Evolutionary conservation across 306 rosid genomes (phyloP).

Genomic region (Biancaea sappan): DNA sequence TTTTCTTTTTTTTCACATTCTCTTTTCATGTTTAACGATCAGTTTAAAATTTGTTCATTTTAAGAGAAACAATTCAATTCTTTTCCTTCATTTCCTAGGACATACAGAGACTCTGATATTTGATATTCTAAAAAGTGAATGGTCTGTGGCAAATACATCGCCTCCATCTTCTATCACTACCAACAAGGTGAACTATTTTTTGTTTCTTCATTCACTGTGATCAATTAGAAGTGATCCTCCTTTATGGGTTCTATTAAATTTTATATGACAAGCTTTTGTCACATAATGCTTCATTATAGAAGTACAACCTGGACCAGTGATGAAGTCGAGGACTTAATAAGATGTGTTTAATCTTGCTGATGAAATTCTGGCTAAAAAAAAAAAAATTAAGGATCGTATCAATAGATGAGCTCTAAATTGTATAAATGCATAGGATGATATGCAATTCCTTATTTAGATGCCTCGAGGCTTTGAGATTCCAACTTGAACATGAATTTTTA

Average conservation of each 20-base stretch:
- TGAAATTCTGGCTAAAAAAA: constrained; percentile 29
- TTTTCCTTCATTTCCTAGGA: constrained; percentile 50
- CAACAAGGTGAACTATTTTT: constrained; percentile 44
- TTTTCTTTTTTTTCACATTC: neutral
- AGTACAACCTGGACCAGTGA: neutral
- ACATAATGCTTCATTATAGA: neutral
- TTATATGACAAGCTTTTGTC: neutral
- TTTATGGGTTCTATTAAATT: neutral
- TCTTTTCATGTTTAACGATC: neutral
- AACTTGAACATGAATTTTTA: neutral
- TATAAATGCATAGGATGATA: neutral
- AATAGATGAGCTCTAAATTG: constrained; percentile 6
- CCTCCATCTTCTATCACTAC: constrained; percentile 81
- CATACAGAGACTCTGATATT: constrained; percentile 82
- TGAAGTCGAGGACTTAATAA: neutral
- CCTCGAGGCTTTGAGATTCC: neutral
- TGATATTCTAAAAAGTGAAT: constrained; percentile 75
- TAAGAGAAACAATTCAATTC: neutral
- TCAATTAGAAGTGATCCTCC: constrained; percentile 19
- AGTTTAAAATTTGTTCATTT: constrained; percentile 3
- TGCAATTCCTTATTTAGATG: neutral
- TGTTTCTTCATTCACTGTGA: constrained; percentile 2
- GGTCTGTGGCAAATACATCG: constrained; percentile 71
- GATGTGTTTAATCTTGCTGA: constrained; percentile 4
- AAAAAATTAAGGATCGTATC: neutral